Conservation (phyloP, 179 eudicot genomes). For the Camellia oleifera region DNA sequence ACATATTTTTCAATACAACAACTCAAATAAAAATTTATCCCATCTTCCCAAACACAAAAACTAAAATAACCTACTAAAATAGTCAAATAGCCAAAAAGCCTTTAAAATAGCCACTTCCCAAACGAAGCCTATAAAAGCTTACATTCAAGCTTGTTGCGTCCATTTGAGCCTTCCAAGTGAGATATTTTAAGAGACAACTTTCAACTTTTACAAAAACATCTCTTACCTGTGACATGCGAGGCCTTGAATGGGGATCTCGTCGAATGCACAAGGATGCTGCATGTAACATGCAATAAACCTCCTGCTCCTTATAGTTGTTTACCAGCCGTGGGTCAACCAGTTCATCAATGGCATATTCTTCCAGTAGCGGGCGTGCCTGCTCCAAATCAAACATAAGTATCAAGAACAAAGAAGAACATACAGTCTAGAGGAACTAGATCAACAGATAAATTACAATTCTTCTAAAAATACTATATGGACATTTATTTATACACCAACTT, state of each 20-base stretch:
- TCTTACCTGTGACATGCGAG: slow-evolving; percentile 96
- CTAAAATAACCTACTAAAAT: too few relatives aligned
- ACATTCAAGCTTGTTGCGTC: neutral
- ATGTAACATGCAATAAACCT: slow-evolving; percentile 75
- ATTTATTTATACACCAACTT: neutral
- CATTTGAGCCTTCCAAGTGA: neutral
- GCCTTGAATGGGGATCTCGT: slow-evolving; percentile 87
- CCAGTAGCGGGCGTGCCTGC: slow-evolving; percentile 84
- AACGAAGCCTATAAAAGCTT: neutral
- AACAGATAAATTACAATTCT: neutral
- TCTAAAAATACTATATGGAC: neutral
- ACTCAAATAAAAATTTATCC: too few relatives aligned
- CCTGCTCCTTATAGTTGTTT: slow-evolving; percentile 57
- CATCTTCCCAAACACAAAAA: too few relatives aligned
- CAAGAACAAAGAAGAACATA: neutral
- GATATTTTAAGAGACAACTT: neutral
- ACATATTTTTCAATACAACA: too few relatives aligned
- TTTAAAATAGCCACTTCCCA: too few relatives aligned
- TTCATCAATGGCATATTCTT: slow-evolving; percentile 56
- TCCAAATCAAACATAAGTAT: neutral
- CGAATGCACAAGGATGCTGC: slow-evolving; percentile 92
- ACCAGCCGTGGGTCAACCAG: slow-evolving; percentile 76
- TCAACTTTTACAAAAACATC: neutral
- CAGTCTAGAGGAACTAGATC: neutral
- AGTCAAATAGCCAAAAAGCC: too few relatives aligned